Conservation (phyloP, 345 rosid genomes). For the Bruguiera gymnorhiza region DNA sequence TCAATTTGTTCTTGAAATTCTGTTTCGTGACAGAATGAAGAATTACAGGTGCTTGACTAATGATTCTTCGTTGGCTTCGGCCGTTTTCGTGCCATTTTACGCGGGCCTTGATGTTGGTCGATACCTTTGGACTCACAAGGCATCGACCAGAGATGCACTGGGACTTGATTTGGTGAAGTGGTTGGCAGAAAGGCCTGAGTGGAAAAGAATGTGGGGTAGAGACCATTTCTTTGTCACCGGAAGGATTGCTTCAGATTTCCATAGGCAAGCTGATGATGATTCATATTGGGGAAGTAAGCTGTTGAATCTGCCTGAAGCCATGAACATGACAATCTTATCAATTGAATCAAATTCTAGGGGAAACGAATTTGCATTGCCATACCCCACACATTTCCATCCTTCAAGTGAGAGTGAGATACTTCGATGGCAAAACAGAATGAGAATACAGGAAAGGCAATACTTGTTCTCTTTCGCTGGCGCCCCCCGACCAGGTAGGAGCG, state of each 20-base stretch:
- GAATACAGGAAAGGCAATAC: constrained; percentile 1
- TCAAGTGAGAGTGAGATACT: background rate
- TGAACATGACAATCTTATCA: constrained; percentile 19
- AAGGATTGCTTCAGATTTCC: constrained; percentile 20
- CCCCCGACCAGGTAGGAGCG: background rate
- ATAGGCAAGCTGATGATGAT: background rate
- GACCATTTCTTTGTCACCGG: constrained; percentile 25
- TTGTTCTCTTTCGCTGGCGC: constrained; percentile 13
- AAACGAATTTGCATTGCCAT: constrained; percentile 24
- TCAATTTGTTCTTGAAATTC: constrained; percentile 17
- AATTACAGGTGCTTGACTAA: constrained; percentile 18
- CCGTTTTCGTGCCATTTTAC: constrained; percentile 20
- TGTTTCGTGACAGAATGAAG: constrained; percentile 21
- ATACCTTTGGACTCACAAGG: constrained; percentile 14
- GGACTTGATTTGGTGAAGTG: constrained; percentile 17
- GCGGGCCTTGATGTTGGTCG: constrained; percentile 15
- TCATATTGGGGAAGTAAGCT: constrained; percentile 21
- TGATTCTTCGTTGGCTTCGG: constrained; percentile 17
- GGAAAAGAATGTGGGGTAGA: constrained; percentile 20
- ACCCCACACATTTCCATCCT: constrained; percentile 26
- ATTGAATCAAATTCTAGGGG: constrained; percentile 17
- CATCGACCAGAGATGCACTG: constrained; percentile 4
- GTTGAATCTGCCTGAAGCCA: constrained; percentile 19
- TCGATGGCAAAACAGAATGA: constrained; percentile 18
- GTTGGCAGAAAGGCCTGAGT: constrained; percentile 7